Evolutionary conservation across 1,139 yeast genomes (phyloP), one percentile per base, ranked within the genome.

Genomic region (Hyphopichia buzzinii): DNA sequence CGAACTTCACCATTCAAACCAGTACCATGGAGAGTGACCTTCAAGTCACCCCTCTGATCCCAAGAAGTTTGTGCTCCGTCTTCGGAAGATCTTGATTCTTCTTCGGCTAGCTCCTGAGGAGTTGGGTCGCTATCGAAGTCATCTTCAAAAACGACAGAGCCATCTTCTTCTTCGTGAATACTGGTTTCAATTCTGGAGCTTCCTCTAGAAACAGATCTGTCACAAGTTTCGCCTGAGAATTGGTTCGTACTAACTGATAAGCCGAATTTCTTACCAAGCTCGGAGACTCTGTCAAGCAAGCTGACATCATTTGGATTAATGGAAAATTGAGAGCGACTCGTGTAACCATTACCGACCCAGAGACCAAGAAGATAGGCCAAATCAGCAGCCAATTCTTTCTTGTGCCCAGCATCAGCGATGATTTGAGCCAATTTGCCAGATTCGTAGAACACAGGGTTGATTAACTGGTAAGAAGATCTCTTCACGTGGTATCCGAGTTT

Each of bases 301-400:
- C 40, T 41, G 12, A 28, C 25, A 21, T 57, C 59, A 16, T 41
- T 31, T 17, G 51, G 44, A 37, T 55, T 62, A 27, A 59, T 46
- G 8, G 63, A 53, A 27, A 59, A 52, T 32, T 47, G 46, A 13
- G 46, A 29, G 16, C 41, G 29, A 15, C 44, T 45, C 22, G 37
- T 26, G 30, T 34, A 21, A 30, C 52, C 58, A 39, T 39, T 31
- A 36, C 55, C 63, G 38, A 42, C 46, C 58, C 55, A 59, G 13
- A 40, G 32, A 54, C 65, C 65, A 26, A 55, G 38, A 30, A 64
- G 45, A 50, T 65, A 67, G 31, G 69, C 67, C 48, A 62, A 27
- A 21, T 44, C 33, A 26, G 55, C 48, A 13, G 42, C 35, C 36
- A 47, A 28, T 19, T 19, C 23, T 19, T 10, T 10, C 8, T 10